phyloP scores from a whole-genome alignment of 2,329 filamentous ascomycete species.

The Clarireedia hainanense region DNA sequence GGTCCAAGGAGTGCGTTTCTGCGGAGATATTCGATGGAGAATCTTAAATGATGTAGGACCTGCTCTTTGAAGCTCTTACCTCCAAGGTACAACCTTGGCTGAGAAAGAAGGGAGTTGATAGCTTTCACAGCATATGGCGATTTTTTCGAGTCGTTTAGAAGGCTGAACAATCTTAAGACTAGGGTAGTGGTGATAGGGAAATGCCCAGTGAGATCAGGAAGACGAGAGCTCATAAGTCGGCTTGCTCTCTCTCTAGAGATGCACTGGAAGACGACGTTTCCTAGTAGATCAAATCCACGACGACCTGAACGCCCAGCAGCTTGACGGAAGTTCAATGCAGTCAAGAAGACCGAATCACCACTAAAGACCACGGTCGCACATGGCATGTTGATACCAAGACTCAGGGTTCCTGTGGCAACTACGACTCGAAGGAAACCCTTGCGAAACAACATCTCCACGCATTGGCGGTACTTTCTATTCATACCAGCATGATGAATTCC shows the following conservation, averaged over 20 bases:
- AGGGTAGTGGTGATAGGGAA: constrained; percentile 71
- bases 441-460: constrained; percentile 66
- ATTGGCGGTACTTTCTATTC: constrained; percentile 69
- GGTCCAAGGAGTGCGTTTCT: constrained; percentile 57
- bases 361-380: constrained; percentile 75
- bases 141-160: constrained; percentile 58
- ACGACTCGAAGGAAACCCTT: constrained; percentile 64
- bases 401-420: constrained; percentile 68
- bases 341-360: constrained; percentile 65
- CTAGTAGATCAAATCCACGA: constrained; percentile 71
- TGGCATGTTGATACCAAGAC: constrained; percentile 76
- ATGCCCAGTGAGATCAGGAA: constrained; percentile 69
- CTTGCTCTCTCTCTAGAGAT: constrained; percentile 53
- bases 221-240: constrained; percentile 62
- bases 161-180: constrained; percentile 58
- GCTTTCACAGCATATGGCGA: constrained; percentile 53
- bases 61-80: constrained; percentile 60
- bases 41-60: constrained; percentile 68
- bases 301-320: constrained; percentile 70
- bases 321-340: constrained; percentile 69
- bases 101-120: constrained; percentile 60
- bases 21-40: constrained; percentile 73
- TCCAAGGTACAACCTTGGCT: constrained; percentile 63
- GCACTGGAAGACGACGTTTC: constrained; percentile 72
- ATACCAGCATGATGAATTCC: constrained; percentile 75